A percentile compares a stretch with the other conserved stretches of the same genome.
phyloP scores from a whole-genome alignment of 2,329 filamentous ascomycete species.

The Aspergillus novoparasiticus region DNA sequence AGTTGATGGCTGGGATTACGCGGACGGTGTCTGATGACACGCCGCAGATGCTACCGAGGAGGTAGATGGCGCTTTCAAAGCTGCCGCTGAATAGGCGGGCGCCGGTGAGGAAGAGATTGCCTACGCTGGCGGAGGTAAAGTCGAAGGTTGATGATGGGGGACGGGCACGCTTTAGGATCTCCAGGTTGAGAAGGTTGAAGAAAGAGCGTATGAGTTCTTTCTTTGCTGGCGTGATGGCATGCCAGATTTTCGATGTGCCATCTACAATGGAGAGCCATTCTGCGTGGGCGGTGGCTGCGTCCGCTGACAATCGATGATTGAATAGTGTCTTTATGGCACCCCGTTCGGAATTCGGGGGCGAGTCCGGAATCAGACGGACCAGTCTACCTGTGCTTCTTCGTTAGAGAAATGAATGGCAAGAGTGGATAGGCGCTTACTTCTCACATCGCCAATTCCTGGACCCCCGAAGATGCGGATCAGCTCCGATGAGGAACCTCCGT shows the following conservation, averaged over 20 bases:
- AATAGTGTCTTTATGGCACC: constrained; percentile 79
- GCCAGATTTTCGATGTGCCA: constrained; percentile 76
- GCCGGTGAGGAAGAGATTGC: constrained; percentile 80
- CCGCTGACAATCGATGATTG: constrained; percentile 77
- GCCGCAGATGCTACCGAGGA: constrained; percentile 83
- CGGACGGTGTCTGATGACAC: constrained; percentile 71
- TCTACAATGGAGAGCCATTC: constrained; percentile 93
- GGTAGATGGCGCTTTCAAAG: constrained; percentile 89
- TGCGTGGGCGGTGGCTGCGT: constrained; percentile 61
- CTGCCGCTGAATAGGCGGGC: constrained; percentile 88
- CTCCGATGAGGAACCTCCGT: constrained; percentile 91
- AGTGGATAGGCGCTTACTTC: constrained; percentile 55
- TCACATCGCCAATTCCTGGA: constrained; percentile 78
- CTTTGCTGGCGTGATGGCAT: constrained; percentile 68
- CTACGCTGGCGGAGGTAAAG: constrained; percentile 74
- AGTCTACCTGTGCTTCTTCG: constrained; percentile 65
- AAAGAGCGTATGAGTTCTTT: constrained; percentile 76
- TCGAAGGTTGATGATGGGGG: constrained; percentile 72
- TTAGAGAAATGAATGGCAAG: not conserved
- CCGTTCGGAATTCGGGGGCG: constrained; percentile 62
- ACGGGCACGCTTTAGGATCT: constrained; percentile 75
- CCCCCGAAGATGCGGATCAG: constrained; percentile 93
- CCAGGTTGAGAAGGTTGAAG: constrained; percentile 74
- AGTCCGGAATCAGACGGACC: constrained; percentile 82
- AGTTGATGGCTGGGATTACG: constrained; percentile 89